Evolutionary conservation across 139 green algal genomes (phyloP), one percentile per base, ranked within the genome.

Genomic region (Raphidocelis subcapitata): DNA sequence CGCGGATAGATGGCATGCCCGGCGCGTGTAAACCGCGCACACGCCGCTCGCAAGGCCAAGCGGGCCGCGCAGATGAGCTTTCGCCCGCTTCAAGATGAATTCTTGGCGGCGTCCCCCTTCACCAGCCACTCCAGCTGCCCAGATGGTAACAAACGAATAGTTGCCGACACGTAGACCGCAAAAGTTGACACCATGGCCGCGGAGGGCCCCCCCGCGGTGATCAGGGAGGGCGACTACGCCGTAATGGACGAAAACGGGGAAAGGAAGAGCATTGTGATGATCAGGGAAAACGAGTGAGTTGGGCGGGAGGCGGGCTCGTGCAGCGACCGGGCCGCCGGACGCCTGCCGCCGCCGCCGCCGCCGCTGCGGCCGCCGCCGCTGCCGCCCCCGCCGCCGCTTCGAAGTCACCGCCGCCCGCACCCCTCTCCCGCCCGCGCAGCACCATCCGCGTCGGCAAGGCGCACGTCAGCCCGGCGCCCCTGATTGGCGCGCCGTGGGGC

Each of bases 171-270:
- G n/a, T n/a, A n/a, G n/a, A n/a, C n/a, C n/a, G n/a, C n/a, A n/a
- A n/a, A n/a, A n/a, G n/a, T n/a, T n/a, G n/a, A n/a, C n/a, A n/a
- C n/a, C n/a, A n/a, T n/a, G n/a, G n/a, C n/a, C n/a, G n/a, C n/a
- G n/a, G n/a, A n/a, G n/a, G n/a, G n/a, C n/a, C n/a, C n/a, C n/a
- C n/a, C n/a, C n/a, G n/a, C n/a, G n/a, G 41, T 75, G 0, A 76
- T 92, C 0, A 32, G 63, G 3, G 84, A 92, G 56, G 88, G 88
- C 1, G 84, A 94, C 62, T 80, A 73, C 23, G 75, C 89, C 4
- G 78, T 94, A 0, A 67, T 90, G 2, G 88, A 92, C 31, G 82
- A 92, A 3, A 88, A 91, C 36, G 83, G 88, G 8, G 89, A 90
- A 20, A 84, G 86, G 52, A 70, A 86, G 37, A 64, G 69, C 29